Base-by-base conservation (phyloP, 2,329 filamentous ascomycete genomes). In the Eutypa lata region DNA sequence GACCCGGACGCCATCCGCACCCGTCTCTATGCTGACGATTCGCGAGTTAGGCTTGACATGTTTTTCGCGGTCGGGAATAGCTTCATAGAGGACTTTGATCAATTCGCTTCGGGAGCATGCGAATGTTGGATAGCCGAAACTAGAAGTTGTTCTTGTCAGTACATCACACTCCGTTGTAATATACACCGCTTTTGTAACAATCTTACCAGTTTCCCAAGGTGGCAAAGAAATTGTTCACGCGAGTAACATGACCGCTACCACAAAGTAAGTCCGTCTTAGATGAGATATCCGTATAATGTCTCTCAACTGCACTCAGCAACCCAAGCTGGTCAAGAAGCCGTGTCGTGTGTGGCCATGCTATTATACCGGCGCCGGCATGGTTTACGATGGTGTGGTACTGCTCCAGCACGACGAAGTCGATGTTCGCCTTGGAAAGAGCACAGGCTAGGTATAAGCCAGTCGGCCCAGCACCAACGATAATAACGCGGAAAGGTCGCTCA, bases 341-440 rank as follows among this genome's bases (percentile, higher is more conserved):
- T 7, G 66, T 24, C 10, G 61, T 57, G 8, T 62, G 53, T 0
- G 68, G 61, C 16, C 56, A 60, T 2, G 70, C 49, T 1, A 68
- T 51, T 2, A 70, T 48, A 18, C 63, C 62, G 6, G 67, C 65
- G 7, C 68, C 69, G 19, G 54, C 53, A 24, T 63, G 62, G 28
- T 61, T 57, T 43, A 63, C 58, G 4, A 70, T 53, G 8, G 57
- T 48, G 1, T 52, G 44, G 26, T 65, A 53, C 33, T 63, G 53
- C 51, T 72, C 69, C 7, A 72, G 63, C 2, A 72, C 57, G 1
- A 71, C 42, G 38, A 67, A 72, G 50, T 71, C 66, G 49, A 72
- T 70, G 40, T 55, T 55, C 4, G 53, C 61, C 33, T 38, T 63
- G 40, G 44, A 33, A 35, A 59, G 57, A 13, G 48, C 61, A 47